These are phyloP conservation scores for Ceriops decandra DNA, from an alignment of 345 rosid species.

Conservation along the genomic window DNA sequence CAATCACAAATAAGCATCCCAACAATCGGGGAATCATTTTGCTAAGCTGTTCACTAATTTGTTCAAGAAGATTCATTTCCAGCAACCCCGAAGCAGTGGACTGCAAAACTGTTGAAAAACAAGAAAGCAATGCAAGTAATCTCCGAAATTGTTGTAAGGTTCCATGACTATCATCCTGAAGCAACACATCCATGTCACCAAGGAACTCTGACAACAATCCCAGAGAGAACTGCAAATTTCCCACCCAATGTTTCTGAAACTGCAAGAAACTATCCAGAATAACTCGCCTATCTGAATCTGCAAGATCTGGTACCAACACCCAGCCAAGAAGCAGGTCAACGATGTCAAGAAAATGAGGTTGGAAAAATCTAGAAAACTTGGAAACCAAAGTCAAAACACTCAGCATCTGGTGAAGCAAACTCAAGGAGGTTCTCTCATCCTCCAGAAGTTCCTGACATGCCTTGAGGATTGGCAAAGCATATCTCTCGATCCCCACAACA, in stretches of 20 bases:
- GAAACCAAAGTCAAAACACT: conserved; percentile 69
- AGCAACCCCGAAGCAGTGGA: conserved; percentile 89
- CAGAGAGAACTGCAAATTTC: conserved; percentile 72
- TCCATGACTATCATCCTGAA: conserved; percentile 71
- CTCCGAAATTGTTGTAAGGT: conserved; percentile 67
- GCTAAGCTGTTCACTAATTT: conserved; percentile 63
- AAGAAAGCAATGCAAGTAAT: conserved; percentile 85
- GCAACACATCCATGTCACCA: conserved; percentile 81
- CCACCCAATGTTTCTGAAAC: conserved; percentile 92
- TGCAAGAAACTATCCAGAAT: conserved; percentile 86
- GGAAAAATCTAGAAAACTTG: conserved; percentile 65
- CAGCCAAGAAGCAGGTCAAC: conserved; percentile 94
- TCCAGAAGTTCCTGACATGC: conserved; percentile 85
- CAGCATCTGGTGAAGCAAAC: conserved; percentile 56
- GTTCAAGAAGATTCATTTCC: conserved; percentile 75
- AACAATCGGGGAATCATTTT: conserved; percentile 76
- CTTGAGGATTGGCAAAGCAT: conserved; percentile 66
- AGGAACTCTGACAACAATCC: conserved; percentile 73
- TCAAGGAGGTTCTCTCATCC: conserved; percentile 87
- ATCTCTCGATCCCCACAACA: conserved; percentile 71
- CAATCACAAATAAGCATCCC: conserved; percentile 67
- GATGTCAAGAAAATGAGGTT: conserved; percentile 86
- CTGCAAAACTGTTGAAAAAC: conserved; percentile 80
- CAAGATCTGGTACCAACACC: conserved; percentile 81
- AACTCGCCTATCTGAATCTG: conserved; percentile 64